Conservation (phyloP, 2,329 filamentous ascomycete genomes). For the Botryotinia calthae region DNA sequence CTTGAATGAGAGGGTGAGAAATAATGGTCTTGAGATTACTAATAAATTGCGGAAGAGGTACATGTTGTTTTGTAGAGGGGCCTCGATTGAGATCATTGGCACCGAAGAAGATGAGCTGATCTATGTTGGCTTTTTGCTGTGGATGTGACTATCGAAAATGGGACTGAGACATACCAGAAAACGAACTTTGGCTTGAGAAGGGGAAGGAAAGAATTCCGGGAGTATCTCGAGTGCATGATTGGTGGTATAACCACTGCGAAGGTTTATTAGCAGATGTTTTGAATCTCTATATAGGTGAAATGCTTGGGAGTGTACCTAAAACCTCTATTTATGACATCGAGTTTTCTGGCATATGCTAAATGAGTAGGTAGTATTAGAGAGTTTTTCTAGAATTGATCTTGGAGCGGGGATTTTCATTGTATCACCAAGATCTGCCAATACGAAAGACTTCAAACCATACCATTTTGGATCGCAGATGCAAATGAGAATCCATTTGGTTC, state of each 20-base stretch:
- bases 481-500: conserved; percentile 30
- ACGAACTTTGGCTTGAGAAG: conserved; percentile 37
- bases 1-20: conserved; percentile 64
- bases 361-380: background rate
- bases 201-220: conserved; percentile 26
- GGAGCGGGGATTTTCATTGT: background rate
- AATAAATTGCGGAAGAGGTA: conserved; percentile 70
- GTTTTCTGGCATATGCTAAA: conserved; percentile 13
- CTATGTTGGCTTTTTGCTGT: background rate
- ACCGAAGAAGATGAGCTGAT: conserved; percentile 66
- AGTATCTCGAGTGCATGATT: conserved; percentile 29
- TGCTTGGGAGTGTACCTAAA: background rate
- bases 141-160: background rate
- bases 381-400: background rate
- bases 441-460: conserved; percentile 16
- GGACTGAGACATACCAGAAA: conserved; percentile 41
- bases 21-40: conserved; percentile 69
- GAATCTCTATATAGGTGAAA: too few relatives aligned
- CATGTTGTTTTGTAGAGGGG: conserved; percentile 64
- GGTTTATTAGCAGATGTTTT: background rate
- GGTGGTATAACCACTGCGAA: conserved; percentile 31
- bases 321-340: conserved; percentile 32
- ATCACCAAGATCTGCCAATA: background rate
- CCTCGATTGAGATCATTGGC: conserved; percentile 79
- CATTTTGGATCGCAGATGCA: conserved; percentile 31